Conservation (phyloP, 352 stramenopile genomes). For the Globisporangium sylvaticum region DNA sequence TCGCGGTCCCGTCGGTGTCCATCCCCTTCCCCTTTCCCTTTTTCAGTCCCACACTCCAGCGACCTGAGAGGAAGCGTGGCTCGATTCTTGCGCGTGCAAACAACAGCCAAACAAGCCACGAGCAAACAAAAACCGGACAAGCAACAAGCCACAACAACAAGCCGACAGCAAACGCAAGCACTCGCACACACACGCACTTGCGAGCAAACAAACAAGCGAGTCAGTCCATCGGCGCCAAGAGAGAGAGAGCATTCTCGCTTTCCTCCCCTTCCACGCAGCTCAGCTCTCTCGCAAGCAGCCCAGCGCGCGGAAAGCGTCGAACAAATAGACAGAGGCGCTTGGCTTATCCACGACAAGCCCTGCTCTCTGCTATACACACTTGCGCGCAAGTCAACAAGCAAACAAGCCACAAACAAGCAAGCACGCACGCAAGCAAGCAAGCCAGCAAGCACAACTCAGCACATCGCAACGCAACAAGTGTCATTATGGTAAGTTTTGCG, state of each 20-base stretch:
- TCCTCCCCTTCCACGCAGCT: slow-evolving; percentile 9
- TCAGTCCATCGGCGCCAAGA: neutral
- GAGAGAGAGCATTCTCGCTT: slow-evolving; percentile 15
- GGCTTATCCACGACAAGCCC: neutral
- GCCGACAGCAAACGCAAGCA: neutral
- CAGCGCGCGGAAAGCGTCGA: neutral
- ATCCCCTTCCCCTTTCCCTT: neutral
- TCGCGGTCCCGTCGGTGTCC: neutral
- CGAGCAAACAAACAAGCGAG: slow-evolving; percentile 5
- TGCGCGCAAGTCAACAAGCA: too few species aligned
- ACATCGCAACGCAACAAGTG: neutral
- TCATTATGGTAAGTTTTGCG: slow-evolving; percentile 14
- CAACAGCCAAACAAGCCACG: neutral
- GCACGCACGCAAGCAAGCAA: neutral
- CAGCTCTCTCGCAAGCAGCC: neutral
- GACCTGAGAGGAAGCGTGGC: neutral
- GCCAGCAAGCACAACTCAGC: neutral
- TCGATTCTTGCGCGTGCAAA: neutral
- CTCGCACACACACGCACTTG: neutral
- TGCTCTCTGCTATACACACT: too few species aligned
- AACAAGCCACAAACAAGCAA: neutral
- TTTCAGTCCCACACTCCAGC: neutral
- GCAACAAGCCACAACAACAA: neutral
- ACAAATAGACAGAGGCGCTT: slow-evolving; percentile 1
- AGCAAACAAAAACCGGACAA: neutral